These are phyloP conservation scores for Tetrahymena borealis DNA, from an alignment of 73 alveolate species.

Conservation along the genomic window DNA sequence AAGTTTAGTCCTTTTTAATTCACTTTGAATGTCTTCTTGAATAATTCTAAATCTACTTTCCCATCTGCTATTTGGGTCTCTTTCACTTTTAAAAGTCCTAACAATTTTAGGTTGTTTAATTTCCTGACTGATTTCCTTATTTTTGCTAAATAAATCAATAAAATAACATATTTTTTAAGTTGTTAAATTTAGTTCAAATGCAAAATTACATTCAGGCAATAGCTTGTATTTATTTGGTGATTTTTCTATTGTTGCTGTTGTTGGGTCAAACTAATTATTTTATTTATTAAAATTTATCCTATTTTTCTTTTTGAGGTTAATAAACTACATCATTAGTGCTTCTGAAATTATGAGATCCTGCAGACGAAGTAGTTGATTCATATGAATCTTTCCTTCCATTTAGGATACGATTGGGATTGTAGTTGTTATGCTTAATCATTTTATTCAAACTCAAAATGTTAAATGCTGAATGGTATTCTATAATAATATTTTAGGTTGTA, in stretches of 20 bases:
- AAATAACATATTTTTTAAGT: background rate
- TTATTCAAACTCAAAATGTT: too few relatives aligned
- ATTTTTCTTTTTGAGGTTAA: background rate
- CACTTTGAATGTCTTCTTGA: background rate
- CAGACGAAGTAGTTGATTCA: background rate
- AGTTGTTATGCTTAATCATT: background rate
- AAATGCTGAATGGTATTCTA: too few relatives aligned
- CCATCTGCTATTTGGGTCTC: background rate
- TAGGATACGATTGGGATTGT: background rate
- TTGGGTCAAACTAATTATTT: background rate
- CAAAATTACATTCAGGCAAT: background rate
- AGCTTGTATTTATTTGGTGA: background rate
- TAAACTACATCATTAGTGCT: background rate
- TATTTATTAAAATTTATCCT: background rate
- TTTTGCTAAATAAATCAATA: background rate
- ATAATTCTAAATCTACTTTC: background rate
- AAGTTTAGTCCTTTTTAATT: background rate
- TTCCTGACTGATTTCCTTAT: background rate
- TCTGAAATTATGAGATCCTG: background rate
- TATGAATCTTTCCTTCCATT: background rate
- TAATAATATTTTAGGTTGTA: too few relatives aligned
- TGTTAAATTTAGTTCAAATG: background rate
- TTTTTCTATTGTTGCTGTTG: background rate
- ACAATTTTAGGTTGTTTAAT: background rate
- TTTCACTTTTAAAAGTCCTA: background rate